Percentiles rank a stretch among this genome's conserved stretches.
These are phyloP conservation scores for Linnemannia zychae DNA, from an alignment of 192 early-diverging fungal species.

Conservation along the genomic window DNA sequence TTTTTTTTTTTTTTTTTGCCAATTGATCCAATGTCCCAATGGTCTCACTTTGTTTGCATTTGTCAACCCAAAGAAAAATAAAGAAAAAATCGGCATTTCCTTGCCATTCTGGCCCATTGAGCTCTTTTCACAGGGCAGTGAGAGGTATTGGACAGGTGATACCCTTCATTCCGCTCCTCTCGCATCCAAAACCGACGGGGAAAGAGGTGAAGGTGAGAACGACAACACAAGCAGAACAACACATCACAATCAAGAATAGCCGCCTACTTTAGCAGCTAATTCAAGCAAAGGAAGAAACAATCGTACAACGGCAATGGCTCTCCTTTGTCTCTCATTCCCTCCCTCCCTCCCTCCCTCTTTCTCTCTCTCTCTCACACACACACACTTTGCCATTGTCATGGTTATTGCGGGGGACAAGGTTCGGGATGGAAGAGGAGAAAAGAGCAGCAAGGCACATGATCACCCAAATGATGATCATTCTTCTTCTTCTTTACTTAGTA, in stretches of 20 bases:
- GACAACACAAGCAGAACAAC: too few relatives aligned
- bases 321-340: too few relatives aligned
- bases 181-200: neutral
- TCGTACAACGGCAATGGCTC: too few relatives aligned
- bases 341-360: too few relatives aligned
- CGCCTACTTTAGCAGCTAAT: too few relatives aligned
- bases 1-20: neutral
- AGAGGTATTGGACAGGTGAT: too few relatives aligned
- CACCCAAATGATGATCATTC: neutral
- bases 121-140: neutral
- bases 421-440: neutral
- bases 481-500: neutral
- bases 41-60: conserved; percentile 11
- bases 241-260: too few relatives aligned
- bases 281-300: too few relatives aligned
- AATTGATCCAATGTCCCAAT: conserved; percentile 7
- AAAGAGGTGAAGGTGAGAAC: neutral
- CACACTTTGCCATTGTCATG: too few relatives aligned
- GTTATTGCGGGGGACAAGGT: neutral
- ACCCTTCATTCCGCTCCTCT: neutral
- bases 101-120: neutral
- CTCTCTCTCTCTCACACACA: too few relatives aligned
- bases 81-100: conserved; percentile 1
- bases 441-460: neutral
- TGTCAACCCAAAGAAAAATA: conserved; percentile 1